Percentiles rank a stretch among this genome's conserved stretches.
Evolutionary conservation across 2,329 filamentous ascomycete species (phyloP).

Genomic region (Aspergillus carbonarius): DNA sequence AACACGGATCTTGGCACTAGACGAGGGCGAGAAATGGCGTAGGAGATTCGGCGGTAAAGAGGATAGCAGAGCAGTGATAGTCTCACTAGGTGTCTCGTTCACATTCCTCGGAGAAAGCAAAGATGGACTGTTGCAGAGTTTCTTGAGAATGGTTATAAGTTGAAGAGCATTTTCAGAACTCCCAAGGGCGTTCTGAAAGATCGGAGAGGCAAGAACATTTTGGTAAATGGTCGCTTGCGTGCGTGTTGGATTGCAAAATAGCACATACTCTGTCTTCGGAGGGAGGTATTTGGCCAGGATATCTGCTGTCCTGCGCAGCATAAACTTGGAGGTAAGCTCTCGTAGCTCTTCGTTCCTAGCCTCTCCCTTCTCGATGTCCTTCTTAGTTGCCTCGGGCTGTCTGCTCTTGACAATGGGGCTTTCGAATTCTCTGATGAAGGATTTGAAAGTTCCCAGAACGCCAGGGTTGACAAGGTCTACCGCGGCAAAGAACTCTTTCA

Average conservation of each 20-base stretch:
- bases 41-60: conserved; percentile 57
- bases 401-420: conserved; percentile 62
- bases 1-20: conserved; percentile 66
- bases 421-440: conserved; percentile 66
- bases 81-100: conserved; percentile 50
- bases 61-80: conserved; percentile 49
- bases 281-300: conserved; percentile 66
- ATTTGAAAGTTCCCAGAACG: conserved; percentile 60
- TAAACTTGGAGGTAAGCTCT: conserved; percentile 61
- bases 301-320: conserved; percentile 65
- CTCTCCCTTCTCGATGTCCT: conserved; percentile 64
- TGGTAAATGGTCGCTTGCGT: conserved; percentile 63
- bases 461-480: conserved; percentile 70
- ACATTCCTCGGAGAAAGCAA: conserved; percentile 55
- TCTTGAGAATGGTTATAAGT: conserved; percentile 71
- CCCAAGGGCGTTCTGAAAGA: conserved; percentile 62
- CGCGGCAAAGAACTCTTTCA: conserved; percentile 66
- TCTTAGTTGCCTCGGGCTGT: conserved; percentile 61
- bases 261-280: conserved; percentile 65
- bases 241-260: conserved; percentile 64
- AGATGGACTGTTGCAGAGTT: conserved; percentile 70
- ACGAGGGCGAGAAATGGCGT: conserved; percentile 53
- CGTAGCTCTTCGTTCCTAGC: conserved; percentile 61
- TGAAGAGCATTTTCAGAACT: conserved; percentile 64
- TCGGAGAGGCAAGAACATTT: conserved; percentile 62